phyloP scores from a whole-genome alignment of 441 rosid species.

The Pelargonium citronellum region DNA sequence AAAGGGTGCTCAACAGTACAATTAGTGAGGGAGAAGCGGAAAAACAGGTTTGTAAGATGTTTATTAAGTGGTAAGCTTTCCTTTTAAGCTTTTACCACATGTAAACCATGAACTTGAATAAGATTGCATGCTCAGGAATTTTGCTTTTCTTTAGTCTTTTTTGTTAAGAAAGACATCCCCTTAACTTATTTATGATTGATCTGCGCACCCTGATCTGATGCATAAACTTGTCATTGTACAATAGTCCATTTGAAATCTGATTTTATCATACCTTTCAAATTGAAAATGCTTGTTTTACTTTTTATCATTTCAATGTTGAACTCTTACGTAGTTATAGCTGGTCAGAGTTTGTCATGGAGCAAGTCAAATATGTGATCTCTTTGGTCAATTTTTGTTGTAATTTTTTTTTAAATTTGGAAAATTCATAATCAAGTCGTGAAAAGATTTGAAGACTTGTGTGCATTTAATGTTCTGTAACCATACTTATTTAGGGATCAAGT shows the following conservation, averaged over 20 bases:
- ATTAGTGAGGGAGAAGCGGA: conserved; percentile 77
- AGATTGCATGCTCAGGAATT: conserved; percentile 1
- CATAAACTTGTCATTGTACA: not conserved
- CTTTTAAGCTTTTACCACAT: not conserved
- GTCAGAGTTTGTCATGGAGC: not conserved
- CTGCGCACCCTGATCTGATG: not conserved
- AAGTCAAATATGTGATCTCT: not conserved
- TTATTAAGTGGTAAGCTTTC: not conserved
- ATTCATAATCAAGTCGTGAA: not conserved
- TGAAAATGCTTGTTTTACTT: not conserved
- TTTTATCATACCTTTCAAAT: not conserved
- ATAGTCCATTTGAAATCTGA: not conserved
- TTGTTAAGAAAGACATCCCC: not conserved
- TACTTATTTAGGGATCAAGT: no score
- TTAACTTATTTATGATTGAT: not conserved
- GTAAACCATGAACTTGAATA: not conserved
- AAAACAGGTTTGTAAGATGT: conserved; percentile 49
- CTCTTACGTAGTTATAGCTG: not conserved
- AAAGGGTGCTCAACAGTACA: conserved; percentile 61
- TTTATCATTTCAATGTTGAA: not conserved
- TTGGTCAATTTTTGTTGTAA: not conserved
- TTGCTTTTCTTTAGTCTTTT: not conserved
- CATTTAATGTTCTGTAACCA: no score
- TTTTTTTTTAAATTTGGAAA: not conserved
- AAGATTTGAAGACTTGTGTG: not conserved